A percentile compares a stretch with the other conserved stretches of the same genome.
phyloP scores from a whole-genome alignment of 1,284 basidiomycete species.

The Phellopilus nigrolimitatus region DNA sequence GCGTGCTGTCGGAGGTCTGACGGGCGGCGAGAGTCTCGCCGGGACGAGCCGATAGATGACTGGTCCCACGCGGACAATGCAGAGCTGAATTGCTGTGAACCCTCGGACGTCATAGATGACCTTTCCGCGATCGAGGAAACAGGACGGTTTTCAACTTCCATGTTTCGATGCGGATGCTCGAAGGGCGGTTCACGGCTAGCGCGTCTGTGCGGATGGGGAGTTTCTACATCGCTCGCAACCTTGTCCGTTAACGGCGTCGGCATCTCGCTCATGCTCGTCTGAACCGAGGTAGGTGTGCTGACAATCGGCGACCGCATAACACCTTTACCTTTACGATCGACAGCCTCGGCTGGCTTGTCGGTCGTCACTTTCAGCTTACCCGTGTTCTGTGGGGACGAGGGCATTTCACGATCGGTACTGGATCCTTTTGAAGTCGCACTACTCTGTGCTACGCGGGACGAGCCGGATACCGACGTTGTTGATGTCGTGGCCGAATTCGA shows the following conservation, averaged over 20 bases:
- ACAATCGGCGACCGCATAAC: conserved; percentile 18
- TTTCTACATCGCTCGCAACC: conserved; percentile 6
- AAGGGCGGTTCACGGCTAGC: not conserved
- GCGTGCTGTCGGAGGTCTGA: conserved; percentile 9
- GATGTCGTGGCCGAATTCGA: conserved; percentile 11
- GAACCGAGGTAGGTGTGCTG: conserved; percentile 4
- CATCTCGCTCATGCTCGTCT: conserved; percentile 1
- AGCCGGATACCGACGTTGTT: conserved; percentile 5
- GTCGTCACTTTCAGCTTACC: conserved; percentile 18
- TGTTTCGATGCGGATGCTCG: not conserved
- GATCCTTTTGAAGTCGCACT: not conserved
- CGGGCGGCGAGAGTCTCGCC: conserved; percentile 8
- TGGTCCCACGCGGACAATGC: conserved; percentile 18
- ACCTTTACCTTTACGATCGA: conserved; percentile 20
- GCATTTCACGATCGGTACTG: not conserved
- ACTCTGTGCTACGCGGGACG: conserved; percentile 1
- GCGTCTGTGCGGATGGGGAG: not conserved
- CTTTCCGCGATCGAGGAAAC: conserved; percentile 14
- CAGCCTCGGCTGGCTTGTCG: conserved; percentile 18
- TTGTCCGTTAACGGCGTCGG: conserved; percentile 4
- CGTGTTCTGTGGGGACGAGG: not conserved
- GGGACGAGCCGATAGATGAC: conserved; percentile 19
- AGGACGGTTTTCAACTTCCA: conserved; percentile 3
- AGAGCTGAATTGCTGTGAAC: conserved; percentile 19
- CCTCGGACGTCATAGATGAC: conserved; percentile 14